Evolutionary conservation across 163 green algal species (phyloP), one percentile per base, ranked within the genome.

Genomic region (Scenedesmus sp.): DNA sequence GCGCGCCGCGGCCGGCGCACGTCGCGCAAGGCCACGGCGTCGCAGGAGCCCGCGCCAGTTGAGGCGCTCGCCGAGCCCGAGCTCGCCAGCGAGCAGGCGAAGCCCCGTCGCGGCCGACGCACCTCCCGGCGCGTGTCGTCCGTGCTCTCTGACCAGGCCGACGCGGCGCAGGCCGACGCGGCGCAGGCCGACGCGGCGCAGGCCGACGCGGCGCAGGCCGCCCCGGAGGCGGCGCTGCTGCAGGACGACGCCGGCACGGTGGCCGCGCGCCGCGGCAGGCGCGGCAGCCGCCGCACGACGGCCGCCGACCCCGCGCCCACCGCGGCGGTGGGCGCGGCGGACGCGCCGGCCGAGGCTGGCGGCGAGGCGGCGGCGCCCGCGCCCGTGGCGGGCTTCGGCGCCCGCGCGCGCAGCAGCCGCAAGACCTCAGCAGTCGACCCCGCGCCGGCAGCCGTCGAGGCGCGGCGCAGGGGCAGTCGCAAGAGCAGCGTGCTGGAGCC

Each of bases 381-480:
- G n/a, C n/a, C n/a, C n/a, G n/a, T n/a, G n/a, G n/a, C n/a, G n/a
- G n/a, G n/a, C n/a, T n/a, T n/a, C n/a, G n/a, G n/a, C n/a, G n/a
- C n/a, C n/a, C n/a, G n/a, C n/a, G n/a, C n/a, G n/a, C 66, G 66
- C 66, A 75, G 45, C 44, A 74, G 64, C 45, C 64, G 66, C 66
- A 75, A 63, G 31, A 54, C 66, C 15, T 44, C 66, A n/a, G 29
- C 18, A 26, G 29, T 24, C 22, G 66, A 75, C 48, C 64, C 64
- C 29, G n/a, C n/a, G 31, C 20, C 63, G 31, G 64, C 24, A 62
- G 64, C 26, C 24, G 22, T 26, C 24, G 31, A 22, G 24, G 45
- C 36, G 66, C 11, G 66, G n/a, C 66, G 66, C 48, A 47, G 50
- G 20, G 47, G 47, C 50, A 75, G 66, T 48, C 66, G 66, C 47